phyloP scores from a whole-genome alignment of 2,329 filamentous ascomycete genomes.

The Cadophora luteo-olivacea region DNA sequence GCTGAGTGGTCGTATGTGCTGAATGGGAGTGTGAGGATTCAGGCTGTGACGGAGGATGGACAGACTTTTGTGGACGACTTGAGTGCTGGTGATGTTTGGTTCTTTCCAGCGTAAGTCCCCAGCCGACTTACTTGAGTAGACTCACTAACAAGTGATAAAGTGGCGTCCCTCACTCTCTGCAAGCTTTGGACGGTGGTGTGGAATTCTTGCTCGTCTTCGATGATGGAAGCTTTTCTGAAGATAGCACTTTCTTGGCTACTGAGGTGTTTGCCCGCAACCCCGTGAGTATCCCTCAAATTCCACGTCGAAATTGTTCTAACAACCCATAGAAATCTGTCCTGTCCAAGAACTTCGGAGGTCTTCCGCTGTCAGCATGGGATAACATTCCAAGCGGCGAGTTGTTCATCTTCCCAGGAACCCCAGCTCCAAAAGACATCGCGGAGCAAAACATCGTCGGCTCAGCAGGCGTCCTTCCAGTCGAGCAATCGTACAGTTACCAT shows the following conservation, averaged over 20 bases:
- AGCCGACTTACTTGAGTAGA: not conserved
- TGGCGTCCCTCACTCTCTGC: not conserved
- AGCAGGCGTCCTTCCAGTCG: conserved; percentile 60
- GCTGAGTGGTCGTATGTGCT: not conserved
- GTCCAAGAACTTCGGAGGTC: not conserved
- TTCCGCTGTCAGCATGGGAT: not conserved
- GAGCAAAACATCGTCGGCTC: not conserved
- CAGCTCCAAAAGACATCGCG: not conserved
- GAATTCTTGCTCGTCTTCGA: not conserved
- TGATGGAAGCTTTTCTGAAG: not conserved
- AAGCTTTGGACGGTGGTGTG: not conserved
- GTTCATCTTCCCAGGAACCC: not conserved
- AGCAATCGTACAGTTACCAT: conserved; percentile 56
- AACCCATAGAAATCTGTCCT: not conserved
- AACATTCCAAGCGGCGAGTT: not conserved
- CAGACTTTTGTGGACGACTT: not conserved
- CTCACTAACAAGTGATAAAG: not conserved
- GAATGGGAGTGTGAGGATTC: not conserved
- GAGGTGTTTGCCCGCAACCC: not conserved
- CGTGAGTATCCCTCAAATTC: not conserved
- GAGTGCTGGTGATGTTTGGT: not conserved
- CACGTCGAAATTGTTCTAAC: not conserved
- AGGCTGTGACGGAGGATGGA: not conserved
- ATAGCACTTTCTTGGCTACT: not conserved
- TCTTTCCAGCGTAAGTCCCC: not conserved